Evolutionary conservation across 129 eudicot species (phyloP), one percentile per base, ranked within the genome.

Genomic region (Artemisia tridentata): DNA sequence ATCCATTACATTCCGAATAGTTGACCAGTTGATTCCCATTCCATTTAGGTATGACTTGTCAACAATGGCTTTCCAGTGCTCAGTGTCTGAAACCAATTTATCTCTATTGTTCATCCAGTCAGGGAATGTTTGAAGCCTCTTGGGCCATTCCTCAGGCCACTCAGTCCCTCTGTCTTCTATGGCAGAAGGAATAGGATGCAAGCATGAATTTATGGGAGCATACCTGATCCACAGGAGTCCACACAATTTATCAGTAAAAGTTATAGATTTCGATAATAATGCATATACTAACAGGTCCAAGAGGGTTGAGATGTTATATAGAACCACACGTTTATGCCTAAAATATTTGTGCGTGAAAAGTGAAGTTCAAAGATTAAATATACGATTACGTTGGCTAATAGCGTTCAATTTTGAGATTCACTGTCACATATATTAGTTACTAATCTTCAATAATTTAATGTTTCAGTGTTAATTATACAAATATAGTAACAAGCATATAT

Each of bases 91-190:
- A 72, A 69, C 72, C 80, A 93, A 69, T 51, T 80, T 88, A 57
- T 90, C 97, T 76, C 70, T 82, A 64, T 79, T 83, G 80, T 80
- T 83, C 77, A 88, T 80, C 99, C 99, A 93, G 17, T 93, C 99
- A 0, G 99, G 97, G 57, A 80, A 93, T 0, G 89, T 82, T 31
- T 81, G 81, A 65, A 87, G 93, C 86, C 99, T 84, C 77, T 85
- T 85, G 11, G 99, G 97, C 99, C 99, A 93, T 81, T 87, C 97
- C 66, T 84, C 88, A 8, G 99, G 99, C 99, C 99, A 93, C 75
- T 93, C 99, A 3, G 88, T 87, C 65, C 99, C 99, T 63, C 85
- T 90, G 68, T 93, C 83, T 81, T 93, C 99, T 55, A 93, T 84
- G 63, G 92, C 90, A 67, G 89, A 72, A 23, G 99, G 99, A 84